Conservation (phyloP, 2,329 filamentous ascomycete genomes). For the Fusarium mundagurra region DNA sequence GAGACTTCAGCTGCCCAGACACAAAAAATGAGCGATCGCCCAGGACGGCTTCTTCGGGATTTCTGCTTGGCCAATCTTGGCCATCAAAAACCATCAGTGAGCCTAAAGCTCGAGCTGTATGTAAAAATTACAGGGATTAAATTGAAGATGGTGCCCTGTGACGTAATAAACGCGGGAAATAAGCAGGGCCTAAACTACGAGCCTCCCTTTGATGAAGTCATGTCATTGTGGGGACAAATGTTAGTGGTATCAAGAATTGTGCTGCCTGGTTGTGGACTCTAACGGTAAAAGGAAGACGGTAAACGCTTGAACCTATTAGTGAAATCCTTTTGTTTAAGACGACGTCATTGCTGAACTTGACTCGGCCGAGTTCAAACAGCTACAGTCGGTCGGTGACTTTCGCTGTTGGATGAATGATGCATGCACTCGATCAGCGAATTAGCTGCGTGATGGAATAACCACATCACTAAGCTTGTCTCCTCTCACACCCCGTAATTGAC, state of each 20-base stretch:
- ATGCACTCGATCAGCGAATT: constrained; percentile 8
- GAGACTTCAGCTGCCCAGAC: constrained; percentile 7
- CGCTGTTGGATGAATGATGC: background rate
- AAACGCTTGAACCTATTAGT: background rate
- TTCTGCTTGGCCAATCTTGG: constrained; percentile 7
- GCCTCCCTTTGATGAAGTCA: constrained; percentile 3
- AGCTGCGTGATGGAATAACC: constrained; percentile 1
- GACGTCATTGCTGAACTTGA: background rate
- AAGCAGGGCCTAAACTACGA: constrained; percentile 9
- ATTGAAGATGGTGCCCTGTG: background rate
- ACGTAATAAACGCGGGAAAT: constrained; percentile 19
- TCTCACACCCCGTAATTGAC: background rate
- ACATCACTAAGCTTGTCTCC: constrained; percentile 1
- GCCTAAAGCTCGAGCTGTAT: background rate
- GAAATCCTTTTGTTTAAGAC: background rate
- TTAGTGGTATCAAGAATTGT: constrained; percentile 18
- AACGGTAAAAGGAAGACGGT: background rate
- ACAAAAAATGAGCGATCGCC: constrained; percentile 2
- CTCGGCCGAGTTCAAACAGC: background rate
- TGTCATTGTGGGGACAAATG: constrained; percentile 8
- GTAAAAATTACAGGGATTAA: background rate
- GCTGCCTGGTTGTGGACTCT: constrained; percentile 15
- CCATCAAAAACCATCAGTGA: background rate
- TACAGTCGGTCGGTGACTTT: background rate
- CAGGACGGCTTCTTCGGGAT: constrained; percentile 5